Evolutionary conservation across 2,329 filamentous ascomycete species (phyloP).

Genomic region (Amauroascus niger): DNA sequence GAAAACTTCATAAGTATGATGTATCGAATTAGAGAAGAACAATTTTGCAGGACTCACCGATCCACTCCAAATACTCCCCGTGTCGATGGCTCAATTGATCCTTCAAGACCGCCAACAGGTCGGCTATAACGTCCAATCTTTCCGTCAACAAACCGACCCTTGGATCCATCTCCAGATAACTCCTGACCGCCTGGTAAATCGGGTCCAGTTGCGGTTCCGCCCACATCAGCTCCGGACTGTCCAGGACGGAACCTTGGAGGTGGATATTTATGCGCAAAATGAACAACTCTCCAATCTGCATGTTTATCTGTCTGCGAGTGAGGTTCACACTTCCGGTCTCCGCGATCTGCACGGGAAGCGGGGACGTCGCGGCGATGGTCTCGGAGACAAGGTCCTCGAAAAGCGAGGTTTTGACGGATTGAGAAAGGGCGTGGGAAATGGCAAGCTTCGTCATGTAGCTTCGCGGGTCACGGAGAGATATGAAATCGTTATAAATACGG

Average conservation of each 20-base stretch:
- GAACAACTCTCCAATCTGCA: slow-evolving; percentile 98
- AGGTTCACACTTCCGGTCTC: slow-evolving; percentile 85
- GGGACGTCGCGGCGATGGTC: slow-evolving; percentile 86
- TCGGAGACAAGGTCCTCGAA: slow-evolving; percentile 93
- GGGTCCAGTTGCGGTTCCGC: slow-evolving; percentile 93
- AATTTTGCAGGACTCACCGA: slow-evolving; percentile 51
- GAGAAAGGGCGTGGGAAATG: slow-evolving; percentile 88
- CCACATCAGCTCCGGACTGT: slow-evolving; percentile 97
- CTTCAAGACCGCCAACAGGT: slow-evolving; percentile 84
- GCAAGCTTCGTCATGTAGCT: slow-evolving; percentile 98
- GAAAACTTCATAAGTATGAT: neutral
- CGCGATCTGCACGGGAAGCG: slow-evolving; percentile 86
- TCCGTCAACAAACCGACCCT: slow-evolving; percentile 81
- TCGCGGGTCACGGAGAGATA: slow-evolving; percentile 81
- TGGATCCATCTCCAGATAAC: slow-evolving; percentile 97
- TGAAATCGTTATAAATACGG: slow-evolving; percentile 98
- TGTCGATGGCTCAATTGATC: slow-evolving; percentile 92
- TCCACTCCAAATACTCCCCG: slow-evolving; percentile 82
- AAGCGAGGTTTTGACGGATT: slow-evolving; percentile 94
- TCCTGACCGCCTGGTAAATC: slow-evolving; percentile 88
- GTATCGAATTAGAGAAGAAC: neutral
- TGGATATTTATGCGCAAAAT: slow-evolving; percentile 97
- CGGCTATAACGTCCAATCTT: slow-evolving; percentile 82
- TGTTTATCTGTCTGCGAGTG: slow-evolving; percentile 85
- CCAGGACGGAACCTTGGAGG: slow-evolving; percentile 88